Percentiles rank a stretch among this genome's conserved stretches.
Evolutionary conservation across 257 asterid genomes (phyloP).

Genomic region (Gentiana macrophylla): DNA sequence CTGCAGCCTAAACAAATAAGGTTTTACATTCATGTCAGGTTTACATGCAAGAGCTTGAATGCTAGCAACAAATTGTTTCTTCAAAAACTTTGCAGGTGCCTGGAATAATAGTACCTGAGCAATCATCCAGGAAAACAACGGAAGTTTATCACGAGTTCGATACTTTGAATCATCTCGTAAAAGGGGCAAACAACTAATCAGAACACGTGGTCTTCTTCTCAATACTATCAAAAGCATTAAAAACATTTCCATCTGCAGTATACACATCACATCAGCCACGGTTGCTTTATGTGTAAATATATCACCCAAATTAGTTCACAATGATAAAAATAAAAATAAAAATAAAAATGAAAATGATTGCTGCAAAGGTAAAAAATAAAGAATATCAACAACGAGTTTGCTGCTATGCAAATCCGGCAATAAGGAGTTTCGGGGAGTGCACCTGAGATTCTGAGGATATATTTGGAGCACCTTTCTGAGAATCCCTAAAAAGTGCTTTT

Average conservation of each 20-base stretch:
- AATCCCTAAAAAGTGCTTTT: no score
- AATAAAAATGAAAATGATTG: no score
- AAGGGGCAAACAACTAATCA: conserved; percentile 37
- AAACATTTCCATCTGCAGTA: conserved; percentile 67
- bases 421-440: no score
- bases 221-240: conserved; percentile 56
- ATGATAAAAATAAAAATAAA: no score
- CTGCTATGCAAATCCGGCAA: no score
- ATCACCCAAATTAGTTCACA: no score
- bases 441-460: no score
- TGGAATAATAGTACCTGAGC: conserved; percentile 38
- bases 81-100: not conserved
- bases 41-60: not conserved
- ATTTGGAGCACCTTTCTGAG: no score
- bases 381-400: no score
- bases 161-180: conserved; percentile 55
- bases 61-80: not conserved
- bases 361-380: no score
- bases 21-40: conserved; percentile 11
- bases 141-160: conserved; percentile 71
- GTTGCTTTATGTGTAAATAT: no score
- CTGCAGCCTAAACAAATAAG: conserved; percentile 39
- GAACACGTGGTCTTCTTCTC: conserved; percentile 64
- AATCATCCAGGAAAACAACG: conserved; percentile 57
- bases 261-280: no score